Base-by-base conservation (phyloP, 2,329 filamentous ascomycete species). In the Clonostachys byssicola region DNA sequence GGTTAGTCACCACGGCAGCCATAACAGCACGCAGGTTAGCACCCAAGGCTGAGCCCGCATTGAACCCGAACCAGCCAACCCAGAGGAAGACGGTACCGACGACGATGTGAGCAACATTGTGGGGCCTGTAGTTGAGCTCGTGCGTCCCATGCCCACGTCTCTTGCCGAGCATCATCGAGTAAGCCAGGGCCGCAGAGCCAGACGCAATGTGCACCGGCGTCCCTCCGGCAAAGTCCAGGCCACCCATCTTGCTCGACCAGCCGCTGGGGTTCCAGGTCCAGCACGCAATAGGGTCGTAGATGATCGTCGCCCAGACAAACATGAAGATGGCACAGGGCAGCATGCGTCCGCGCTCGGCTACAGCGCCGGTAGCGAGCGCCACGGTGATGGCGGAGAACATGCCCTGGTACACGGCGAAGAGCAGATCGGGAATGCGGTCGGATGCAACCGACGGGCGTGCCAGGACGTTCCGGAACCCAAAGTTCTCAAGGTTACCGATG, bases 31-130 rank as follows among this genome's bases (percentile, higher is more conserved):
- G 85, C 60, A 95, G 67, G 65, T 94, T 95, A 45, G 89, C 89
- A 43, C 84, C 77, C 47, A 94, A 74, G 13, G 89, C 90, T 14
- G 86, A 91, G 53, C 90, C 90, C 44, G 88, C 89, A 59, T 95
- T 96, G 81, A 96, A 96, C 43, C 91, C 91, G 60, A 95, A 95
- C 91, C 90, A 96, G 46, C 91, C 91, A 14, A 95, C 88, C 90
- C 91, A 96, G 14, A 96, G 83, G 70, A 96, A 95, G 42, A 95
- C 89, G 4, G 91, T 95, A 33, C 91, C 91, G 47, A 95, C 87
- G 45, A 95, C 89, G 56, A 96, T 91, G 64, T 95, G 89, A 5
- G 90, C 94, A 42, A 95, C 89, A 59, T 95, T 95, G 73, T 96
- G 91, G 10, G 91, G 91, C 44, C 91, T 86, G 67, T 92, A 95